Evolutionary conservation across 441 rosid species (phyloP), one percentile per base, ranked within the genome.

Genomic region (Erodium trifolium): DNA sequence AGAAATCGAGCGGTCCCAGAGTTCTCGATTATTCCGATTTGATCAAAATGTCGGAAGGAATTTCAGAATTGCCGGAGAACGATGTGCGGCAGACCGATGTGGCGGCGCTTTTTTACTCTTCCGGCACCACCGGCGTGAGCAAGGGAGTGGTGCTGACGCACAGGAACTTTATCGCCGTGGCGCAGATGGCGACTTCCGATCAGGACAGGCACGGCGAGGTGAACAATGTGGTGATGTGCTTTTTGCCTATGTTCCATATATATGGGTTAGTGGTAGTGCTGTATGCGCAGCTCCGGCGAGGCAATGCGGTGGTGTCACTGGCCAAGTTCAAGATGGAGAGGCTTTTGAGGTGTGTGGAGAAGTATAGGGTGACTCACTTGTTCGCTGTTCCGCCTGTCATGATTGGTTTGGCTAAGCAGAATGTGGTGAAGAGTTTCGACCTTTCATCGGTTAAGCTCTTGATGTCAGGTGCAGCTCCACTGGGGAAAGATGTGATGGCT

Each of bases 61-160:
- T 72, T 2, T 71, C 89, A 0, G 86, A 80, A 4, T 80, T 87
- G 23, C 92, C 97, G 0, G 14, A 0, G 3, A 81, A 76, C 34
- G 66, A 76, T 0, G 71, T 88, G 4, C 81, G 77, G 77, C 98
- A 91, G 75, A 76, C 76, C 0, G 94, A 93, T 57, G 70, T 78
- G 1, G 98, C 96, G 4, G 74, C 79, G 11, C 77, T 93, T 63
- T 73, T 93, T 73, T 91, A 91, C 74, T 93, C 98, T 1, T 91
- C 97, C 0, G 98, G 98, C 9, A 92, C 97, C 7, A 93, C 94
- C 4, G 96, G 98, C 16, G 49, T 34, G 13, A 90, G 98, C 73
- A 90, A 93, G 77, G 98, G 98, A 0, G 97, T 90, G n/a, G 65
- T 88, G 16, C 74, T 90, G 76, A 87, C 94, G 16, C 98, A 93